These are phyloP conservation scores for Paecilomyces variotii DNA, from an alignment of 2,329 filamentous ascomycete genomes.

Conservation along the genomic window DNA sequence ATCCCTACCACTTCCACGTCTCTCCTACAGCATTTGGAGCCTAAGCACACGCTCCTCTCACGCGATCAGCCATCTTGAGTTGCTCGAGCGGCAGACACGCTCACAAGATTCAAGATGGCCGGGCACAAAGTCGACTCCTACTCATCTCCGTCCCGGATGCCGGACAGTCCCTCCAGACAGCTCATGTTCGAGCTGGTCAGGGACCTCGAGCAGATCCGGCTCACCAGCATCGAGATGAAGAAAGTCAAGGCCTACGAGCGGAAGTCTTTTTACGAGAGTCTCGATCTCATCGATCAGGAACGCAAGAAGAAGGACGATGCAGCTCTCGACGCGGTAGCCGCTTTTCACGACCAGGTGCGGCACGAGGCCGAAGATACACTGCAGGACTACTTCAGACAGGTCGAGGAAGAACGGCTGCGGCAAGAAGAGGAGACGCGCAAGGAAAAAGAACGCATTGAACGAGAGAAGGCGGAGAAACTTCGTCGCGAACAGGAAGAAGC, in stretches of 20 bases:
- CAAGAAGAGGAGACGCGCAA: slow-evolving; percentile 29
- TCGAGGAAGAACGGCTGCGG: slow-evolving; percentile 29
- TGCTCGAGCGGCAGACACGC: neutral
- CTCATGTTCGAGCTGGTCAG: slow-evolving; percentile 32
- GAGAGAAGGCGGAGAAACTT: slow-evolving; percentile 23
- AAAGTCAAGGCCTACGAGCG: slow-evolving; percentile 36
- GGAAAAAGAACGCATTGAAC: slow-evolving; percentile 26
- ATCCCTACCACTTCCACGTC: neutral
- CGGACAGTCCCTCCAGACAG: slow-evolving; percentile 34
- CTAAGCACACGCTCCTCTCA: neutral
- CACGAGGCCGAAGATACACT: slow-evolving; percentile 47
- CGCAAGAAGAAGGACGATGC: slow-evolving; percentile 56
- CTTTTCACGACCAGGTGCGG: slow-evolving; percentile 59
- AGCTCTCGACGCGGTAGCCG: slow-evolving; percentile 57
- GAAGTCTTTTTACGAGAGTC: slow-evolving; percentile 45
- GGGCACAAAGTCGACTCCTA: slow-evolving; percentile 19
- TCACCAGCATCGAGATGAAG: slow-evolving; percentile 37
- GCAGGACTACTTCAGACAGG: slow-evolving; percentile 37
- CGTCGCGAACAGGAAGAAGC: slow-evolving; percentile 29
- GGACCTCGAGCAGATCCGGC: slow-evolving; percentile 32
- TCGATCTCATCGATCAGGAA: slow-evolving; percentile 56
- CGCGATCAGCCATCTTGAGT: neutral
- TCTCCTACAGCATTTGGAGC: neutral
- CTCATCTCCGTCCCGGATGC: slow-evolving; percentile 2
- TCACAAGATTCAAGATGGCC: slow-evolving; percentile 15